These are phyloP conservation scores for Mortierella sp. DNA, from an alignment of 371 early-diverging fungal genomes.

Conservation along the genomic window DNA sequence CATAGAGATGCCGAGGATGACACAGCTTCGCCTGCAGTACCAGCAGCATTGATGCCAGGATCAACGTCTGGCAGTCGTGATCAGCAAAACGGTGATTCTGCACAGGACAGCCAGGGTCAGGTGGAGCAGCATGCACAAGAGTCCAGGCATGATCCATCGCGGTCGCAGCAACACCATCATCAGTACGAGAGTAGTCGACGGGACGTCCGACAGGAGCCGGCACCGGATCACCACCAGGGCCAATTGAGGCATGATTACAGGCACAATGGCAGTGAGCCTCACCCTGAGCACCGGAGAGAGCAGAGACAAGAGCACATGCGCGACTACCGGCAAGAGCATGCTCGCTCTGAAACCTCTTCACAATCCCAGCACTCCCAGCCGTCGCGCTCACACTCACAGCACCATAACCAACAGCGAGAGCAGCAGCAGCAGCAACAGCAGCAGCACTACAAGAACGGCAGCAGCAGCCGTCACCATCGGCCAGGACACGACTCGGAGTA, in stretches of 20 bases:
- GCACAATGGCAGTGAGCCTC: constrained; percentile 27
- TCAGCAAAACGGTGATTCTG: constrained; percentile 18
- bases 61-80: constrained; percentile 21
- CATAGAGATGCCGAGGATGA: constrained; percentile 48
- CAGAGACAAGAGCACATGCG: constrained; percentile 25
- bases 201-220: constrained; percentile 23
- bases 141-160: constrained; percentile 28
- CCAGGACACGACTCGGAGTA: constrained; percentile 38
- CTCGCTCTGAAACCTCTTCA: constrained; percentile 17
- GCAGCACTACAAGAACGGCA: constrained; percentile 33
- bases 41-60: constrained; percentile 30
- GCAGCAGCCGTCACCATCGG: constrained; percentile 35
- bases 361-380: constrained; percentile 29
- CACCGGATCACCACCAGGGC: constrained; percentile 18
- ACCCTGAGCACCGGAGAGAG: constrained; percentile 25
- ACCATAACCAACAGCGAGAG: constrained; percentile 5
- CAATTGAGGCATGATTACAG: constrained; percentile 31
- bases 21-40: constrained; percentile 35
- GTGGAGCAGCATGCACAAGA: constrained; percentile 21
- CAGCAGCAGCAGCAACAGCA: constrained; percentile 25
- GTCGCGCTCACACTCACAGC: neutral
- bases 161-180: constrained; percentile 22
- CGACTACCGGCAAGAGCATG: constrained; percentile 40
- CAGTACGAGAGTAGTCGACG: constrained; percentile 34
- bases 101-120: constrained; percentile 19